Evolutionary conservation across 441 rosid species (phyloP).

Genomic region (Geranium incanum): DNA sequence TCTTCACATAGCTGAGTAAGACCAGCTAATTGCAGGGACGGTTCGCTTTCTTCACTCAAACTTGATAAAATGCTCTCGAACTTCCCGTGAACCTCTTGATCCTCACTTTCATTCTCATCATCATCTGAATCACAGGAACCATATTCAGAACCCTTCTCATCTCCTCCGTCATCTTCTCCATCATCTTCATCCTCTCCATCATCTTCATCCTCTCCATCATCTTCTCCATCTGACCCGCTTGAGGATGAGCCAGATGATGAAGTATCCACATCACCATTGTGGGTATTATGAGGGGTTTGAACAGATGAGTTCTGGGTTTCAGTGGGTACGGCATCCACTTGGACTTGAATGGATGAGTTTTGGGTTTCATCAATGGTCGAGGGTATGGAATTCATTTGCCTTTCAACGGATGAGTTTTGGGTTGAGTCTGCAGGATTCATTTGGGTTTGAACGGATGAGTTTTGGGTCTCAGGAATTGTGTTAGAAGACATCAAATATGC

Average conservation of each 20-base stretch:
- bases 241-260: conserved; percentile 84
- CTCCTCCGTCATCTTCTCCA: conserved; percentile 42
- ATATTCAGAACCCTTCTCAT: conserved; percentile 61
- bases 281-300: conserved; percentile 1
- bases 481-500: conserved; percentile 40
- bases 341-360: not conserved
- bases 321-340: not conserved
- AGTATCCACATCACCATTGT: conserved; percentile 60
- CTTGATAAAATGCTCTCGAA: conserved; percentile 47
- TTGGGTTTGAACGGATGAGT: conserved; percentile 20
- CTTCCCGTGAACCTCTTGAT: conserved; percentile 65
- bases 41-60: conserved; percentile 52
- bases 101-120: conserved; percentile 47
- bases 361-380: conserved; percentile 4
- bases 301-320: not conserved
- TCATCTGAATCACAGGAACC: conserved; percentile 79
- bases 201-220: conserved; percentile 24
- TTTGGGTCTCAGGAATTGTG: conserved; percentile 36
- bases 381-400: conserved; percentile 3
- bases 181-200: too few relatives aligned
- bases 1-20: conserved; percentile 89
- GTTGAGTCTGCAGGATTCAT: not conserved
- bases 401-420: conserved; percentile 11
- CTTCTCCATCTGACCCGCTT: conserved; percentile 69
- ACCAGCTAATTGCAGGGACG: conserved; percentile 52